Percentiles rank a stretch among this genome's conserved stretches.
Conservation (phyloP, 768 basidiomycete genomes). For the Hygrophorus pudorinus region DNA sequence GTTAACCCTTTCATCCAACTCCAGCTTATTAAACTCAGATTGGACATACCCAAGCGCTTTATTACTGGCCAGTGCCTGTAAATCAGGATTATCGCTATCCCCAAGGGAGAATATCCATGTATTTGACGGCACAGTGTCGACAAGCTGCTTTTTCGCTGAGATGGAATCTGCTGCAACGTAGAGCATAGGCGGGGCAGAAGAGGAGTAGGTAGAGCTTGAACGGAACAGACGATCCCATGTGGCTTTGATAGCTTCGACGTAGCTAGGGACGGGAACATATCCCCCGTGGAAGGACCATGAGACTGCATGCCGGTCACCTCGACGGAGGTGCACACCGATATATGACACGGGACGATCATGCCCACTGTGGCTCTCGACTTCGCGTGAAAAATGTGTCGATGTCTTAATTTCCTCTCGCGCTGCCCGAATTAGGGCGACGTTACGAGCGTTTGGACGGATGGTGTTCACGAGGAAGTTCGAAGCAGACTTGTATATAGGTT, state of each 20-base stretch:
- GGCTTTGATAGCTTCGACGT: slow-evolving; percentile 29
- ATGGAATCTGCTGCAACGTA: slow-evolving; percentile 60
- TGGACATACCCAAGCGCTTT: slow-evolving; percentile 39
- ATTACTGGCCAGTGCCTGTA: slow-evolving; percentile 40
- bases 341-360: slow-evolving; percentile 21
- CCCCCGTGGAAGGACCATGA: slow-evolving; percentile 33
- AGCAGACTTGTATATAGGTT: slow-evolving; percentile 42
- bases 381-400: slow-evolving; percentile 12
- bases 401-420: slow-evolving; percentile 37
- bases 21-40: slow-evolving; percentile 33
- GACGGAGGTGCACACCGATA: slow-evolving; percentile 51
- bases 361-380: neutral
- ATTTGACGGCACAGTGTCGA: slow-evolving; percentile 22
- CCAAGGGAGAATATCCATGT: slow-evolving; percentile 36
- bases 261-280: slow-evolving; percentile 43
- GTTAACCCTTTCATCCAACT: slow-evolving; percentile 29
- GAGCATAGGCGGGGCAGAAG: slow-evolving; percentile 24
- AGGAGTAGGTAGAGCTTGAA: slow-evolving; percentile 10
- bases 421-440: slow-evolving; percentile 33
- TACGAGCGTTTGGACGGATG: slow-evolving; percentile 43
- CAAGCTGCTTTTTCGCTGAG: slow-evolving; percentile 30
- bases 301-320: slow-evolving; percentile 43
- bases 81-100: slow-evolving; percentile 27
- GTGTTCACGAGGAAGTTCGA: slow-evolving; percentile 36
- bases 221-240: slow-evolving; percentile 29